Conservation (phyloP, 2,329 filamentous ascomycete species). For the Alternaria arbusti region DNA sequence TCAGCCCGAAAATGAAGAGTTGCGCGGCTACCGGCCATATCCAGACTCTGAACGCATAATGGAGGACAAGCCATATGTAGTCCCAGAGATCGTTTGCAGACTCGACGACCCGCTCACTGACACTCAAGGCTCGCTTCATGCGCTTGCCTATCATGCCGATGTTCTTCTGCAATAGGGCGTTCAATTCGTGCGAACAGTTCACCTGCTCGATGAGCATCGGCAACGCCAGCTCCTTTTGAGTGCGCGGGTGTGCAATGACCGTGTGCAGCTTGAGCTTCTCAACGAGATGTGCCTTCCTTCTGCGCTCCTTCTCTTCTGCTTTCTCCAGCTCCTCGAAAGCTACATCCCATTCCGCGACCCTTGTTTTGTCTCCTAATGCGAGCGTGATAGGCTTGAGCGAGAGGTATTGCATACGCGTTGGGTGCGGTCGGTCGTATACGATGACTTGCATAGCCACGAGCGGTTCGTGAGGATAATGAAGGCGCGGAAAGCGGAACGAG, state of each 20-base stretch:
- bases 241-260: constrained; percentile 76
- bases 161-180: constrained; percentile 85
- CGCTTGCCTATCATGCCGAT: constrained; percentile 82
- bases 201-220: constrained; percentile 87
- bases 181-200: constrained; percentile 93
- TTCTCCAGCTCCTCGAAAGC: constrained; percentile 66
- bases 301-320: constrained; percentile 71
- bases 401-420: constrained; percentile 93
- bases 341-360: constrained; percentile 47
- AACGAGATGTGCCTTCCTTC: constrained; percentile 70
- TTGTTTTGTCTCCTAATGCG: constrained; percentile 71
- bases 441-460: constrained; percentile 83
- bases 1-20: constrained; percentile 76
- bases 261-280: constrained; percentile 90
- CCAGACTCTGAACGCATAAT: constrained; percentile 75
- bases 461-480: constrained; percentile 70
- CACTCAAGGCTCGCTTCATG: constrained; percentile 83
- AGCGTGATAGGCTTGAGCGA: constrained; percentile 88
- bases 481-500: constrained; percentile 66
- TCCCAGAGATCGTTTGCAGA: constrained; percentile 88
- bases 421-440: constrained; percentile 84
- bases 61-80: constrained; percentile 71
- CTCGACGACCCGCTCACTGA: constrained; percentile 92
- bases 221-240: constrained; percentile 82
- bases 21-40: constrained; percentile 76